A percentile compares a stretch with the other conserved stretches of the same genome.
phyloP scores from a whole-genome alignment of 2,329 filamentous ascomycete species.

The Byssothecium circinans region DNA sequence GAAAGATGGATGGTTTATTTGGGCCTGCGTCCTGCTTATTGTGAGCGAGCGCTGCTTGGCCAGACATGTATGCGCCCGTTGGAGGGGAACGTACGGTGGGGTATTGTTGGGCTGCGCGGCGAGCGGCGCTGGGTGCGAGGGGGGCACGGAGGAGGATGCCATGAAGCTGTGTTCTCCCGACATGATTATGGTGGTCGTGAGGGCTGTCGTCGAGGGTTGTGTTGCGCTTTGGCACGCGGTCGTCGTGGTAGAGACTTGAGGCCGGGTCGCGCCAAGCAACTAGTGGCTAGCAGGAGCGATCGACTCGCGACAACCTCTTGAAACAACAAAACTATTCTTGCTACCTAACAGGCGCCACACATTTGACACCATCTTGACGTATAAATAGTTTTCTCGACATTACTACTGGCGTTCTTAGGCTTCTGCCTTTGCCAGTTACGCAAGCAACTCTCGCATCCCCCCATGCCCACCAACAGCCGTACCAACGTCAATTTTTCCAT shows the following conservation, averaged over 20 bases:
- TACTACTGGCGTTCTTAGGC: no score
- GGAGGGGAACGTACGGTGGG: slow-evolving; percentile 33
- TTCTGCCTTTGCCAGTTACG: no score
- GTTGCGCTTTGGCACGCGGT: no score
- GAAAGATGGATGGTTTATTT: slow-evolving; percentile 39
- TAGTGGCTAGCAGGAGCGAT: slow-evolving; percentile 6
- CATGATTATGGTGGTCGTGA: slow-evolving; percentile 24
- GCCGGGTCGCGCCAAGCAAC: slow-evolving; percentile 8
- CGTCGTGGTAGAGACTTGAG: no score
- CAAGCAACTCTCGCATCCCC: no score
- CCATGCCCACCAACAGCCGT: background rate
- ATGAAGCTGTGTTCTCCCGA: slow-evolving; percentile 45
- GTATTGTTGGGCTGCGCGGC: slow-evolving; percentile 38
- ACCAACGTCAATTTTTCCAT: background rate
- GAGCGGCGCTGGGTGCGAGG: slow-evolving; percentile 31
- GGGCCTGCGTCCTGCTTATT: slow-evolving; percentile 27
- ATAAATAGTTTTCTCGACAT: no score
- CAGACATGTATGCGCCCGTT: slow-evolving; percentile 5
- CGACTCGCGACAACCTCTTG: no score
- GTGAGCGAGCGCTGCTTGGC: slow-evolving; percentile 15
- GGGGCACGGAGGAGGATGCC: slow-evolving; percentile 32
- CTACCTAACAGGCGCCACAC: no score
- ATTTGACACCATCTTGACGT: no score
- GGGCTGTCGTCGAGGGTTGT: slow-evolving; percentile 5
- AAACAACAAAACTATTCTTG: background rate